A percentile compares a stretch with the other conserved stretches of the same genome.
These are phyloP conservation scores for Phragmites australis DNA, from an alignment of 176 grass and related monocot genomes.

Conservation along the genomic window DNA sequence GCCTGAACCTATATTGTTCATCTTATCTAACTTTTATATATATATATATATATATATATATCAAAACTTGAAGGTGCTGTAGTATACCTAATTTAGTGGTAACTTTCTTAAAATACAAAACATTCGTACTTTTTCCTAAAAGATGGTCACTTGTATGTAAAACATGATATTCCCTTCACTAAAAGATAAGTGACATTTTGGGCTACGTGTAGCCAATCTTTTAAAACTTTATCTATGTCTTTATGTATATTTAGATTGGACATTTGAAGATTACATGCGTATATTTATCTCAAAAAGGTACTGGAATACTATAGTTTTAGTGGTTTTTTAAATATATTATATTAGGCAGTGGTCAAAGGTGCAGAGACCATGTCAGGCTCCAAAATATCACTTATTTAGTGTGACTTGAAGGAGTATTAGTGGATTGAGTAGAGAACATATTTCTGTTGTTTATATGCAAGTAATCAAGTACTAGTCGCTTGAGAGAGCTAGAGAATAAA, in stretches of 20 bases:
- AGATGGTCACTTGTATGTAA: not conserved
- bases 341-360: not conserved
- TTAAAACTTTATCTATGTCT: not conserved
- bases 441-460: not conserved
- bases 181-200: not conserved
- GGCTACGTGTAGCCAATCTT: not conserved
- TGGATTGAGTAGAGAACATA: not conserved
- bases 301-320: not conserved
- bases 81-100: not conserved
- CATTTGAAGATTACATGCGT: not conserved
- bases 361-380: not conserved
- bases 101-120: not conserved
- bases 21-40: not conserved
- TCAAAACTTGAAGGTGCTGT: not conserved
- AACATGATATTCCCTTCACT: not conserved
- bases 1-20: not conserved
- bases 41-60: too few relatives aligned
- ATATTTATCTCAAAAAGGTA: too few relatives aligned
- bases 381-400: not conserved
- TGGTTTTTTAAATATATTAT: too few relatives aligned
- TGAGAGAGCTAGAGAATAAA: not conserved
- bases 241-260: slow-evolving; percentile 3
- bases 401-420: not conserved
- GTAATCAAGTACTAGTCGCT: not conserved
- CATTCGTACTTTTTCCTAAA: not conserved